Evolutionary conservation across 2,329 filamentous ascomycete species (phyloP), one percentile per base, ranked within the genome.

Genomic region (Fusarium sp.): DNA sequence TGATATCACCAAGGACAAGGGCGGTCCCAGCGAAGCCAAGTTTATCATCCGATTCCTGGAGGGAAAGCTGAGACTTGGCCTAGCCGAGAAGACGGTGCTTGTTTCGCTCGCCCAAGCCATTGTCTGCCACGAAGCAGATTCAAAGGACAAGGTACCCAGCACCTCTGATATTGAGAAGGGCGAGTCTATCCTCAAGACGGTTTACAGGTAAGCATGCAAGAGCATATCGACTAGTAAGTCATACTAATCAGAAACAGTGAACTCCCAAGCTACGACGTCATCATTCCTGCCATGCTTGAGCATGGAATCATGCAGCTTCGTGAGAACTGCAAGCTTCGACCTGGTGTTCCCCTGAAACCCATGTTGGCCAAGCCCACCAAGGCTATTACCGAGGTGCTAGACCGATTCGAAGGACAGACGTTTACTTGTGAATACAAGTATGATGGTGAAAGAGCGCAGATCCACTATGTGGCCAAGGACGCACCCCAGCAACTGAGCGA

Each of bases 381-480:
- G 79, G 94, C 96, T 5, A 97, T 99, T 74, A 97, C 94, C 1
- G 96, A 99, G 81, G 96, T 99, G 0, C 86, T 99, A 10, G 95
- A 99, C 79, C 92, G 96, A 5, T 99, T 99, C 71, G 96, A 98
- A 77, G 90, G 92, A 69, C 96, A 97, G 77, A 91, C 91, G 25
- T 99, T 99, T 76, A 98, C 96, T 1, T 99, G 96, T 81, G 96
- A 99, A 79, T 99, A 97, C 85, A 99, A 99, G 80, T 99, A 99
- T 76, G 96, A 99, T 75, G 96, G 96, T 53, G 96, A 99, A 80
- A 87, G 96, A 77, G 96, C 96, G n/a, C 96, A 99, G 78, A 98
- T 99, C 55, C 96, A 99, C 78, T 99, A 97, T 73, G 93, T 98
- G 31, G 90, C 94, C 4, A 92, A 93, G 67, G 91, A 95, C 67